Evolutionary conservation across 495 filamentous ascomycete genomes (phyloP).

Genomic region (Lasiosphaeria hispida): DNA sequence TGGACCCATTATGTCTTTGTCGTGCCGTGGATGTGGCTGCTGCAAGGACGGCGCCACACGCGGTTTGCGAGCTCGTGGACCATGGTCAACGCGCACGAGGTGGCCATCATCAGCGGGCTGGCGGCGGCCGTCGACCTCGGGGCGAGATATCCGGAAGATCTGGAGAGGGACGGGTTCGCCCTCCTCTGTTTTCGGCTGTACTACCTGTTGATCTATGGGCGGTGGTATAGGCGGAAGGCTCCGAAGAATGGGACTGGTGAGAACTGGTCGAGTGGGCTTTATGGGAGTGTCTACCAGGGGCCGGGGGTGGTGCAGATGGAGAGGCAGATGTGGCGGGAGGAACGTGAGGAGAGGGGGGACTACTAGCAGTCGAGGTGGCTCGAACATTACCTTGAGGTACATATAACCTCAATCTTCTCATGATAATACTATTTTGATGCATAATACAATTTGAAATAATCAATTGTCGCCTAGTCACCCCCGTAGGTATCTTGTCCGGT

Average conservation of each 20-base stretch:
- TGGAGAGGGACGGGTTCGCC: constrained; percentile 32
- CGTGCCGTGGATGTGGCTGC: constrained; percentile 74
- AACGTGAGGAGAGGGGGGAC: constrained; percentile 43
- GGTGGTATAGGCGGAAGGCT: constrained; percentile 39
- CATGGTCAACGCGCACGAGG: constrained; percentile 81
- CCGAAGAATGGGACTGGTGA: constrained; percentile 22
- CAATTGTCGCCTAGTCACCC: too few species aligned
- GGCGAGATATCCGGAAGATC: constrained; percentile 62
- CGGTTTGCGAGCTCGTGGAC: constrained; percentile 75
- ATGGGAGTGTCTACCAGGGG: constrained; percentile 53
- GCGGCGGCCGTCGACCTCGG: constrained; percentile 77
- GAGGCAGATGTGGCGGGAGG: constrained; percentile 48
- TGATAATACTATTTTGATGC: too few species aligned
- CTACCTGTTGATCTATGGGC: constrained; percentile 40
- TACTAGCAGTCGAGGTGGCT: constrained; percentile 9
- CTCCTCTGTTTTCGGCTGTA: constrained; percentile 45
- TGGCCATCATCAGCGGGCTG: constrained; percentile 74
- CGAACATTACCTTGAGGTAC: neutral
- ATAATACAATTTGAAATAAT: too few species aligned
- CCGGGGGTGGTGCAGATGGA: constrained; percentile 48
- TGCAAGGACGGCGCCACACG: constrained; percentile 69
- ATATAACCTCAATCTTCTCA: neutral
- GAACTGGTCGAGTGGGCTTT: constrained; percentile 49
- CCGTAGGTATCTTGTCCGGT: too few species aligned
- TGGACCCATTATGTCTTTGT: constrained; percentile 80